phyloP scores from a whole-genome alignment of 495 filamentous ascomycete species.

The Hypoxylon cercidicola region DNA sequence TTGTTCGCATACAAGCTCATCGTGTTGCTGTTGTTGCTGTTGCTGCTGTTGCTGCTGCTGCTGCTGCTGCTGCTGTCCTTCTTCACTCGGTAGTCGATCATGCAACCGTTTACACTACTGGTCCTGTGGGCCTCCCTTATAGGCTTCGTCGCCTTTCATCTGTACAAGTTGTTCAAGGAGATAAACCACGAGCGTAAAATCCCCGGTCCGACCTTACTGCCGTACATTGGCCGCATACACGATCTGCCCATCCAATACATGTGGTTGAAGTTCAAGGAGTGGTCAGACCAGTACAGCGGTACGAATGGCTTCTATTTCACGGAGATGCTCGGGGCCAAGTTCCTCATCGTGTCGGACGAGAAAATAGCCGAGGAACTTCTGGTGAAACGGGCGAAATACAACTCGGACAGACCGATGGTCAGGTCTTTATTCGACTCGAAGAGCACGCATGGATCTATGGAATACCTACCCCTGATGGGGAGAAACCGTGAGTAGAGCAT shows the following conservation, averaged over 20 bases:
- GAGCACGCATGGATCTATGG: constrained; percentile 50
- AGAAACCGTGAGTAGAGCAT: constrained; percentile 48
- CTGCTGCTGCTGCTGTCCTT: too few relatives aligned
- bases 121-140: constrained; percentile 39
- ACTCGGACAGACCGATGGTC: constrained; percentile 58
- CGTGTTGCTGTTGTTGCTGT: not conserved
- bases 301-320: constrained; percentile 57
- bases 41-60: too few relatives aligned
- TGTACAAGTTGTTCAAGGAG: constrained; percentile 44
- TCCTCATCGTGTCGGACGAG: constrained; percentile 63
- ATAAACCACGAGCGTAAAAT: constrained; percentile 47
- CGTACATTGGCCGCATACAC: constrained; percentile 57
- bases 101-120: constrained; percentile 39
- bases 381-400: constrained; percentile 57
- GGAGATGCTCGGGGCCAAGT: constrained; percentile 57
- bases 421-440: constrained; percentile 56
- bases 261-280: constrained; percentile 64
- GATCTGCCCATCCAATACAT: constrained; percentile 59
- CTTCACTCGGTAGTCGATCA: constrained; percentile 20
- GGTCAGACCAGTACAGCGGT: constrained; percentile 58
- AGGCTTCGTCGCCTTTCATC: constrained; percentile 39
- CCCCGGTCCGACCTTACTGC: constrained; percentile 53
- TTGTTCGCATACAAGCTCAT: constrained; percentile 7
- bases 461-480: constrained; percentile 56
- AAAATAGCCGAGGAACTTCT: constrained; percentile 63